Evolutionary conservation across 257 asterid genomes (phyloP).

Genomic region (Lantana camara): DNA sequence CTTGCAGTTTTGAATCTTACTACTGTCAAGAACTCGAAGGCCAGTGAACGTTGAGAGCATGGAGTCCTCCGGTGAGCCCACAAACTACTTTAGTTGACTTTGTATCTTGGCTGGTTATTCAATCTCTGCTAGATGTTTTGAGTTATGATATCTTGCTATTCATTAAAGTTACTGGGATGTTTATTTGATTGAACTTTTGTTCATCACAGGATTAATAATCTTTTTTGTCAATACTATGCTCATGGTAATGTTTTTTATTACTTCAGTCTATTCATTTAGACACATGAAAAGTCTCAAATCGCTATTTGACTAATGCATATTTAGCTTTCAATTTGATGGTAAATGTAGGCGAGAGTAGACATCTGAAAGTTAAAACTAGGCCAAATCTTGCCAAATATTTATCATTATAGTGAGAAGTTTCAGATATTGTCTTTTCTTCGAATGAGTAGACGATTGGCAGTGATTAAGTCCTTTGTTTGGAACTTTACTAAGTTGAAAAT

Average conservation of each 20-base stretch:
- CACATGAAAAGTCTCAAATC: constrained; percentile 1
- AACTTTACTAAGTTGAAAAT: constrained; percentile 9
- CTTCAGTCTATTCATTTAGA: background rate
- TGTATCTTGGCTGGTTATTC: background rate
- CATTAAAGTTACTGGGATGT: constrained; percentile 13
- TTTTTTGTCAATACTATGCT: background rate
- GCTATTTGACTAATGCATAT: background rate
- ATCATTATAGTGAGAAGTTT: background rate
- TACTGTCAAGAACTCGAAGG: constrained; percentile 26
- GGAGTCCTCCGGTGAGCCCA: constrained; percentile 50
- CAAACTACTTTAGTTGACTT: constrained; percentile 17
- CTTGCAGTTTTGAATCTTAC: constrained; percentile 21
- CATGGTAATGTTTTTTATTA: background rate
- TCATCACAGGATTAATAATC: constrained; percentile 5
- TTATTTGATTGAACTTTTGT: constrained; percentile 10
- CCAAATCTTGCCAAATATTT: background rate
- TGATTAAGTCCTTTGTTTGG: constrained; percentile 6
- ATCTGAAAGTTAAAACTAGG: background rate
- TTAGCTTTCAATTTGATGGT: constrained; percentile 2
- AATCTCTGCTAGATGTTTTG: constrained; percentile 5
- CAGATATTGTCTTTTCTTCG: background rate
- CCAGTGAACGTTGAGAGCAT: constrained; percentile 35
- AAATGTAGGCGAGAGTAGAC: constrained; percentile 5
- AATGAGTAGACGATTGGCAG: constrained; percentile 7
- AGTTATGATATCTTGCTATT: background rate